Evolutionary conservation across 495 filamentous ascomycete genomes (phyloP), one percentile per base, ranked within the genome.

Genomic region (Penicillium arizonense): DNA sequence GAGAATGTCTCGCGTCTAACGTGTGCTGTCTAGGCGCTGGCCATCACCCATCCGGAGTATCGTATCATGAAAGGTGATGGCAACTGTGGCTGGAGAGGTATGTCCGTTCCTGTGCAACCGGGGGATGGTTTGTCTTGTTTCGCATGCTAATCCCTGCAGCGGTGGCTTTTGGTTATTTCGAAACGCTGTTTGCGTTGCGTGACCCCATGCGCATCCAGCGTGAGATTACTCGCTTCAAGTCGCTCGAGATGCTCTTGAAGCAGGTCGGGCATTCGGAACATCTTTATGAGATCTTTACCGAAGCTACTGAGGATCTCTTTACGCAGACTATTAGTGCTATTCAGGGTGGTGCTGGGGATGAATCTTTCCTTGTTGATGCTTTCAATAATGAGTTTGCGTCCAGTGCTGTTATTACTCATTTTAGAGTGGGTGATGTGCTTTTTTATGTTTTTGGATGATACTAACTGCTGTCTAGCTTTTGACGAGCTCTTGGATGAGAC

Each of bases 1-100:
- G 8, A 30, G 28, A 30, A 42, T 44, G 8, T 30, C 14, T 20
- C 40, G 50, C 38, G 53, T 62, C 59, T 71, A 44, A 68, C 44
- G 12, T 40, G 35, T 55, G 26, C 14, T 14, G 8, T 13, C 38
- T 61, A 97, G 92, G 81, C 85, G 26, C 78, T 98, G 43, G 87
- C 89, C 1, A 76, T 86, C 49, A 92, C 88, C 55, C 96, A 95
- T 65, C 89, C 90, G 13, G 85, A 91, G 60, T 94, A 89, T 61
- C 89, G 94, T 37, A 87, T 86, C 4, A 85, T 96, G 71, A 86
- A 85, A 66, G 92, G 94, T 18, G 94, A 98, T 73, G 94, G 94
- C 34, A 92, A 95, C 64, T 98, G 94, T 74, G 94, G 94, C 57
- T 98, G 94, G 93, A 82, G 94, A 86, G 94, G 93, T 96, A 82